phyloP scores from a whole-genome alignment of 176 grass and related monocot species.

The Rhynchospora tenuis region DNA sequence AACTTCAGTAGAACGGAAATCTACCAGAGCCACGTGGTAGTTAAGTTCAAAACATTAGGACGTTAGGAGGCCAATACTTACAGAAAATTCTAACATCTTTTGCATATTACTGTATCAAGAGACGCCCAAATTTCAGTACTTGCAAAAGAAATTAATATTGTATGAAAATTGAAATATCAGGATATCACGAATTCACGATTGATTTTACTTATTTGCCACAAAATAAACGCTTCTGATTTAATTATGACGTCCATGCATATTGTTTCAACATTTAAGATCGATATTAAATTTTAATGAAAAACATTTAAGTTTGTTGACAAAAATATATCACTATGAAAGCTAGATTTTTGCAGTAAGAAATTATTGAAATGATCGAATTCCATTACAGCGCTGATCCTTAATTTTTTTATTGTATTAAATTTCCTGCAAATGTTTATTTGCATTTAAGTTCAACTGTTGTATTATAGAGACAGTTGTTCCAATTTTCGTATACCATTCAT shows the following conservation, averaged over 20 bases:
- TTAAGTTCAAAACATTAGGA: background rate
- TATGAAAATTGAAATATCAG: background rate
- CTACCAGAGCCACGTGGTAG: background rate
- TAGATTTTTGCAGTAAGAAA: no score
- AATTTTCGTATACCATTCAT: background rate
- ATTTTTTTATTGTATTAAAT: no score
- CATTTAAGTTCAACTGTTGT: no score
- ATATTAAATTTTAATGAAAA: background rate
- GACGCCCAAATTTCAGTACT: background rate
- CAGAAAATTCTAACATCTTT: no score
- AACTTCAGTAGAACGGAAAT: constrained; percentile 11
- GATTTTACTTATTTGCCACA: no score
- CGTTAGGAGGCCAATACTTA: background rate
- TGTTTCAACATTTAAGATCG: background rate
- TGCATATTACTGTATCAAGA: background rate
- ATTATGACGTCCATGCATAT: background rate
- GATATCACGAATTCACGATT: no score
- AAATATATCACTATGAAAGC: no score
- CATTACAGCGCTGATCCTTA: no score
- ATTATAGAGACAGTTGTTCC: no score
- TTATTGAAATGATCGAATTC: no score
- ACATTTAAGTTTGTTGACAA: background rate
- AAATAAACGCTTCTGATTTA: background rate
- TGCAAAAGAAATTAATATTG: background rate
- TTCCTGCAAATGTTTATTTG: no score